These are phyloP conservation scores for Pythium aquatile DNA, from an alignment of 352 stramenopile species.

Conservation along the genomic window DNA sequence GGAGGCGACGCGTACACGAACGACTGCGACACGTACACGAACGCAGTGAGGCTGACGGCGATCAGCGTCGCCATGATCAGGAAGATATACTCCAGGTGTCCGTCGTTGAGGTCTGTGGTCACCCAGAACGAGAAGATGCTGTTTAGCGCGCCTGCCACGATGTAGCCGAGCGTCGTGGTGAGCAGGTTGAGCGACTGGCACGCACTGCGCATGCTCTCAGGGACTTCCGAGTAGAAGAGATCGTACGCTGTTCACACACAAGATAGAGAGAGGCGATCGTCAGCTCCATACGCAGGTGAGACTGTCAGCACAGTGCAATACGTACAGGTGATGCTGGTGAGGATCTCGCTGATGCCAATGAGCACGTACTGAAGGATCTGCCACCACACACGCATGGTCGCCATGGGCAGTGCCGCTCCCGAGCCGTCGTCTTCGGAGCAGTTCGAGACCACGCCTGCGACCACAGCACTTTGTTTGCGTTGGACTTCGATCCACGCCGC, in stretches of 20 bases:
- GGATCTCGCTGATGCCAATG: constrained; percentile 84
- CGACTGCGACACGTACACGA: constrained; percentile 61
- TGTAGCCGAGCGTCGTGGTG: constrained; percentile 87
- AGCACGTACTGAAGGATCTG: constrained; percentile 87
- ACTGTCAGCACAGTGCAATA: neutral
- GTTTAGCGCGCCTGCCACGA: constrained; percentile 74
- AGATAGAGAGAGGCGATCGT: neutral
- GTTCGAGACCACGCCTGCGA: constrained; percentile 60
- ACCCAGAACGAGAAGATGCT: constrained; percentile 90
- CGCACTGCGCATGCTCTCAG: constrained; percentile 86
- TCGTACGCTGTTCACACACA: constrained; percentile 60
- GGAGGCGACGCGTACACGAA: constrained; percentile 53
- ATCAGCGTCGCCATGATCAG: constrained; percentile 70
- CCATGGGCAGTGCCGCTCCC: constrained; percentile 53
- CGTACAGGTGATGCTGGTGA: constrained; percentile 85
- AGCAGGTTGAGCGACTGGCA: constrained; percentile 89
- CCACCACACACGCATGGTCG: constrained; percentile 84
- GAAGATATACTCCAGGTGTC: constrained; percentile 88
- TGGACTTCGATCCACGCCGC: constrained; percentile 64
- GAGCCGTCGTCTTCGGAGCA: constrained; percentile 57
- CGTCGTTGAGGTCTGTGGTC: constrained; percentile 88
- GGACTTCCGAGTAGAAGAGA: constrained; percentile 91
- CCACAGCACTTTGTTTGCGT: constrained; percentile 46
- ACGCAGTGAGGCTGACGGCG: constrained; percentile 53
- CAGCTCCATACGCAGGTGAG: neutral